A percentile compares a stretch with the other conserved stretches of the same genome.
Conservation (phyloP, 352 stramenopile genomes). For the Globisporangium nodosum region DNA sequence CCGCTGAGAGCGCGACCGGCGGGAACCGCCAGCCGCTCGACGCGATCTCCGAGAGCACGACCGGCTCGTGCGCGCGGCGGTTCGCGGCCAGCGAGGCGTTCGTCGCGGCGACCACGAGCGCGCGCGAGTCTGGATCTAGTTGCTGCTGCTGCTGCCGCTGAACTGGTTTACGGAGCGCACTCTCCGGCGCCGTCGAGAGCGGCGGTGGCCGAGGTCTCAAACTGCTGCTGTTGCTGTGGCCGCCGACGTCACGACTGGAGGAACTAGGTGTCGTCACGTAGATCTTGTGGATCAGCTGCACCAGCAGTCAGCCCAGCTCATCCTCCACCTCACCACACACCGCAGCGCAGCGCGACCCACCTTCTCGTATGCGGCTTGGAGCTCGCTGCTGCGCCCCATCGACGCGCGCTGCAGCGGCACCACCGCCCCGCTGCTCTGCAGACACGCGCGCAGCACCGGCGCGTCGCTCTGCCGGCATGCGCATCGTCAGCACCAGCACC, state of each 20-base stretch:
- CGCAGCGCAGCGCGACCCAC: slow-evolving; percentile 8
- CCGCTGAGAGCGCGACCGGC: slow-evolving; percentile 34
- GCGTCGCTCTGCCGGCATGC: slow-evolving; percentile 4
- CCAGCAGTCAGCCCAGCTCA: neutral
- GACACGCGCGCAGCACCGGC: slow-evolving; percentile 22
- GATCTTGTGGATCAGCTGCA: neutral
- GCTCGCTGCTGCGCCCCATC: slow-evolving; percentile 20
- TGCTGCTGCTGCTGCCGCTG: neutral
- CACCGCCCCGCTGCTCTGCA: slow-evolving; percentile 29
- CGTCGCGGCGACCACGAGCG: slow-evolving; percentile 2
- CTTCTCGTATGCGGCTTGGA: slow-evolving; percentile 39
- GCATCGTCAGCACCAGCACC: neutral
- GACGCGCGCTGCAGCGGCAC: slow-evolving; percentile 33
- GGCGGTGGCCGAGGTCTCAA: too few relatives aligned
- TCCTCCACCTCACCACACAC: too few relatives aligned
- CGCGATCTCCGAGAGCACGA: slow-evolving; percentile 2
- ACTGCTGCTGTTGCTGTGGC: too few relatives aligned
- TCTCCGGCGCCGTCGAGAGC: too few relatives aligned
- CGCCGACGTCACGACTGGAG: neutral
- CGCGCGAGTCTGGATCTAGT: neutral
- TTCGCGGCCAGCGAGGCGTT: neutral
- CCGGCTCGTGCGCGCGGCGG: slow-evolving; percentile 2
- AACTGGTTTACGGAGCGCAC: too few relatives aligned
- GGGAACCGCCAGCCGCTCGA: slow-evolving; percentile 52
- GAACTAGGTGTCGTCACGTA: neutral